Evolutionary conservation across 306 rosid species (phyloP).

Genomic region (Cucumis melo): DNA sequence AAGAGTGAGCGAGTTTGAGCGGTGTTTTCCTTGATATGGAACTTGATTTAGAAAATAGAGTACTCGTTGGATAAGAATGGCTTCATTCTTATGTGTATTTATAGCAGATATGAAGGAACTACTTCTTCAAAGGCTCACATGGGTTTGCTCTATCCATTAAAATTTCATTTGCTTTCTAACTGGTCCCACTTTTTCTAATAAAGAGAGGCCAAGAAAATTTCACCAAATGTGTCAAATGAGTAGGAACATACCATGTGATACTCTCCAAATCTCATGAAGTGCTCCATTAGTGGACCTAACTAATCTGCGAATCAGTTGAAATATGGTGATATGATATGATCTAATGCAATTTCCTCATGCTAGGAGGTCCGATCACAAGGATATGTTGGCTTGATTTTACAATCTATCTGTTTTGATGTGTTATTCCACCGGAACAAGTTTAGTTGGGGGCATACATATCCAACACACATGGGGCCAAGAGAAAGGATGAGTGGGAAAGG

Average conservation of each 20-base stretch:
- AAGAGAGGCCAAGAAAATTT: neutral
- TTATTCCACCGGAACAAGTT: neutral
- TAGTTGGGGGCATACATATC: neutral
- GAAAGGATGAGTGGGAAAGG: neutral
- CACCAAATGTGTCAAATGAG: neutral
- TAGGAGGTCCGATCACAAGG: neutral
- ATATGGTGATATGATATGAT: neutral
- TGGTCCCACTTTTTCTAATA: neutral
- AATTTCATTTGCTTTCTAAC: neutral
- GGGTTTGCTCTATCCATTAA: neutral
- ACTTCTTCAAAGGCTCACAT: neutral
- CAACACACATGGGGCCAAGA: neutral
- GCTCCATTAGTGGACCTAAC: neutral
- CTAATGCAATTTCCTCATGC: neutral
- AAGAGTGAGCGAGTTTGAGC: neutral
- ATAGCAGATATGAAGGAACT: neutral
- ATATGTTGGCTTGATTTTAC: neutral
- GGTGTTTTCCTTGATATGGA: neutral
- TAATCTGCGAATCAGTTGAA: neutral
- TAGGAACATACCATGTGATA: conserved; percentile 5
- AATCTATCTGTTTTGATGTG: neutral
- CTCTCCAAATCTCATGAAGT: neutral
- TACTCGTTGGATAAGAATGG: neutral
- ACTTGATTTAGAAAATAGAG: neutral
- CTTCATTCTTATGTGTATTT: neutral